These are phyloP conservation scores for Dryas octopetala DNA, from an alignment of 306 rosid genomes.

Conservation along the genomic window DNA sequence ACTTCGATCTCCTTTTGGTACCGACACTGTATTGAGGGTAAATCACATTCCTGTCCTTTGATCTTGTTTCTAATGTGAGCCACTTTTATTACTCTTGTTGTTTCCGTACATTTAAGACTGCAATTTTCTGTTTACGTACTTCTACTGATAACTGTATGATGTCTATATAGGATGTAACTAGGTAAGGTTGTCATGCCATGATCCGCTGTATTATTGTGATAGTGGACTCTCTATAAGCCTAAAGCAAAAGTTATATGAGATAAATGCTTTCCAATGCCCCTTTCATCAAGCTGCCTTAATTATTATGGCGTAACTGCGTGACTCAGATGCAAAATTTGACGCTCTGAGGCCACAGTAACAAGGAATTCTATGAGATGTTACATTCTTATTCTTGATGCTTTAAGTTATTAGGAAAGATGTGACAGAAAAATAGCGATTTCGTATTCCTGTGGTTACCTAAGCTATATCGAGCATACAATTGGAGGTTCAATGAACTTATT, in stretches of 20 bases:
- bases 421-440: background rate
- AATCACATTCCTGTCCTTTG: constrained; percentile 26
- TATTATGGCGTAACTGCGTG: too few relatives aligned
- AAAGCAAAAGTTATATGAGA: background rate
- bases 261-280: background rate
- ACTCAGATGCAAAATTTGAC: too few relatives aligned
- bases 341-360: too few relatives aligned
- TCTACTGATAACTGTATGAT: background rate
- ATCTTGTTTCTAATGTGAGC: constrained; percentile 7
- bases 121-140: background rate
- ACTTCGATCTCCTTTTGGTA: constrained; percentile 88
- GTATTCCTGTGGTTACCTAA: background rate
- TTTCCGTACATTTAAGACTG: background rate
- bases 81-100: background rate
- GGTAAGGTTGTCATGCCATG: background rate
- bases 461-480: background rate
- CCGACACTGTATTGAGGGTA: constrained; percentile 62
- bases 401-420: background rate
- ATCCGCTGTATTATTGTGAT: constrained; percentile 1
- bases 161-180: background rate
- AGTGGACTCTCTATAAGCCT: background rate
- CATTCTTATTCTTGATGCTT: background rate
- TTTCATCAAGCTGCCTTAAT: background rate
- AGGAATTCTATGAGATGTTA: too few relatives aligned
- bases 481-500: background rate